These are phyloP conservation scores for Fusarium annulatum DNA, from an alignment of 2,329 filamentous ascomycete genomes.

Conservation along the genomic window DNA sequence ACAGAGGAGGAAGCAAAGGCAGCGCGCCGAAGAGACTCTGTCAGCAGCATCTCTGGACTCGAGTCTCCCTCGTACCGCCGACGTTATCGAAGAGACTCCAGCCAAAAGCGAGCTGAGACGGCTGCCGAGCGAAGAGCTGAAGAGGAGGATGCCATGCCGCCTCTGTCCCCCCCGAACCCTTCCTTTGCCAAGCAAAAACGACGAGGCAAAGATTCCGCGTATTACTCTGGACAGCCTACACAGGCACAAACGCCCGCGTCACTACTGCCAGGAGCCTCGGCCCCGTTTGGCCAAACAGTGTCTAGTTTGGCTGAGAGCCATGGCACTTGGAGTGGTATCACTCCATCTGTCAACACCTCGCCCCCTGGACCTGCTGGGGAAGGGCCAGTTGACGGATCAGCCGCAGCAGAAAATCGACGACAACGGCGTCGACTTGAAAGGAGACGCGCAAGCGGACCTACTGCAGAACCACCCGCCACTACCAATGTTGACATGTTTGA, in stretches of 20 bases:
- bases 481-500: constrained; percentile 37
- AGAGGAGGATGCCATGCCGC: constrained; percentile 52
- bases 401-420: constrained; percentile 63
- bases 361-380: constrained; percentile 48
- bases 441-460: constrained; percentile 54
- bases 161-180: constrained; percentile 66
- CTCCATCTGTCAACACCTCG: constrained; percentile 55
- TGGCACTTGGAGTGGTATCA: constrained; percentile 62
- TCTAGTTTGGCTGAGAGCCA: constrained; percentile 63
- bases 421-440: constrained; percentile 67
- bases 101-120: constrained; percentile 58
- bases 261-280: constrained; percentile 49
- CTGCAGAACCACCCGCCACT: constrained; percentile 22
- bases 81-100: constrained; percentile 66
- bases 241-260: constrained; percentile 46
- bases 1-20: constrained; percentile 69
- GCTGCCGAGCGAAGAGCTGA: constrained; percentile 59
- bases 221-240: constrained; percentile 64
- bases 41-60: constrained; percentile 67
- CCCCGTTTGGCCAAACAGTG: constrained; percentile 54
- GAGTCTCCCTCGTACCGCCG: constrained; percentile 61
- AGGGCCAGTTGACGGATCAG: constrained; percentile 50
- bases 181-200: constrained; percentile 62
- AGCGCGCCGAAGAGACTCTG: constrained; percentile 60
- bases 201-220: constrained; percentile 69